Evolutionary conservation across 306 rosid genomes (phyloP), one percentile per base, ranked within the genome.

Genomic region (Malus fusca): DNA sequence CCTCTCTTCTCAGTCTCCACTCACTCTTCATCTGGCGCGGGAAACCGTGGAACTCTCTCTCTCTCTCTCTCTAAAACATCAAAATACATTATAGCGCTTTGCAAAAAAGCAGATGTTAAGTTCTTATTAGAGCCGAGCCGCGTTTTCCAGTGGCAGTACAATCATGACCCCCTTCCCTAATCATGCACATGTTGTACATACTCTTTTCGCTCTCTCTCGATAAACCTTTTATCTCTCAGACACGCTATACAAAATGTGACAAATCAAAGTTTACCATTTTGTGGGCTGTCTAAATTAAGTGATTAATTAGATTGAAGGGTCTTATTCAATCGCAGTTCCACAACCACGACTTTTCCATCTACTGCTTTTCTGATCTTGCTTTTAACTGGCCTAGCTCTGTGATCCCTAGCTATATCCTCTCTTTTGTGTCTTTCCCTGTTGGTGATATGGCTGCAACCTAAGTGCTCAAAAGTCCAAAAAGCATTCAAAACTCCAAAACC

Each of bases 301-400:
- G 71, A 22, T 52, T 53, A 83, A 71, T 51, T 78, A 72, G 79
- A 68, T 68, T 71, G 92, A 91, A 75, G 73, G 71, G 93, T 89
- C 92, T 53, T 51, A 87, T 69, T 91, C 97, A 73, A 84, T 81
- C 80, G 77, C 90, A 89, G 89, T 89, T 86, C 87, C 89, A 83
- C 88, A 85, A 66, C 72, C 89, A 53, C 83, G 88, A 91, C 96
- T 87, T 86, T 82, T 28, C 22, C 26, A 30, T 72, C 44, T 66
- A 35, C 40, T 72, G 21, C 55, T 64, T 52, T 63, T 48, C n/a
- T 78, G 18, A 33, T 56, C 42, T 68, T 84, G 68, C 82, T 84
- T 79, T 85, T 85, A 78, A 77, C 79, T 62, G 80, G 82, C 55
- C 55, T 15, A 48, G 75, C 80, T 75, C 89, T 78, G 75, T 62